phyloP scores from a whole-genome alignment of 441 rosid genomes.

The Dalechampia spathulata region DNA sequence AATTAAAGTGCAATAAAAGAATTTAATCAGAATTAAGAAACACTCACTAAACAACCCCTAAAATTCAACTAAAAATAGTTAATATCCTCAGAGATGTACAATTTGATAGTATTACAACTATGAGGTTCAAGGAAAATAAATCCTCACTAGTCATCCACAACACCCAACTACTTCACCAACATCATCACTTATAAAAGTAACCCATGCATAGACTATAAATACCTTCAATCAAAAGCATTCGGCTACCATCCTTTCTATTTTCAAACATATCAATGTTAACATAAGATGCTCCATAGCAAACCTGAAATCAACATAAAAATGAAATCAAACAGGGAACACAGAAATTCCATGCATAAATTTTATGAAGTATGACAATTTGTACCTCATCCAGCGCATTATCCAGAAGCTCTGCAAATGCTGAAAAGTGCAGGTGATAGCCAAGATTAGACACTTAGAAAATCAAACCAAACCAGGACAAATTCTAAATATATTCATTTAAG shows the following conservation, averaged over 20 bases:
- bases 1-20: no score
- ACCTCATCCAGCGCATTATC: constrained; percentile 96
- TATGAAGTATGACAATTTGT: background rate
- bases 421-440: constrained; percentile 13
- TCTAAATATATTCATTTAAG: background rate
- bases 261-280: constrained; percentile 60
- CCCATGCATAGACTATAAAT: no score
- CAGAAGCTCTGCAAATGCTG: constrained; percentile 92
- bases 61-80: no score
- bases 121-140: no score
- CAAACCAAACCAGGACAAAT: background rate
- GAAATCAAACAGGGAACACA: background rate
- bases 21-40: no score
- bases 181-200: no score
- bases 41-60: no score
- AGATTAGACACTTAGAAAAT: constrained; percentile 1
- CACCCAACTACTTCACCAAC: no score
- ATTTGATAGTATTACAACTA: no score
- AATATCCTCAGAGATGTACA: no score
- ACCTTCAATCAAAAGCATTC: constrained; percentile 85
- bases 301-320: constrained; percentile 32
- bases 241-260: constrained; percentile 58
- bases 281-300: constrained; percentile 68
- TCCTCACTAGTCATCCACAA: no score
- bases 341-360: background rate